Evolutionary conservation across 2,329 filamentous ascomycete species (phyloP), one percentile per base, ranked within the genome.

Genomic region (Pseudogymnoascus destructans): DNA sequence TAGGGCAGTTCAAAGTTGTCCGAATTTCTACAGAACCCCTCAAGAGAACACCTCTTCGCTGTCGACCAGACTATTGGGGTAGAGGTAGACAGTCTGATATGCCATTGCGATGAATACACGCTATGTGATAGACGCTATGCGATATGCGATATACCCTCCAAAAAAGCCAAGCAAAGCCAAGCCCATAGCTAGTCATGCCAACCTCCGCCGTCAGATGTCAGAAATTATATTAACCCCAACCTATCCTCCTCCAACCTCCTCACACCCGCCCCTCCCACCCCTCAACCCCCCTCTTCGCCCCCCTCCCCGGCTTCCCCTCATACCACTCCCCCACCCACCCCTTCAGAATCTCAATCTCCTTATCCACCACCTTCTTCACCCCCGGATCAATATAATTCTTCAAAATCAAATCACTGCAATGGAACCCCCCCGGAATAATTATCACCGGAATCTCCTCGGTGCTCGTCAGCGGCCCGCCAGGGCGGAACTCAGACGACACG

Each of bases 281-380:
- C 4, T 42, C 5, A 5, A 23, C 19, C 4, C 38, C 38, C 38
- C 38, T 42, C 38, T 42, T 42, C 38, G 38, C 38, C 5, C 17
- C 38, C 38, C 3, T 42, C 17, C 38, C 19, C 5, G 38, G 38
- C 49, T 54, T 54, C 19, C 30, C 23, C 6, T 15, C 17, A 58
- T 73, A 73, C 59, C 71, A 82, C 62, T 81, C 77, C 0, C 64
- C 69, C 3, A 80, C 75, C 79, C 79, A 82, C n/a, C 67, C 67
- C 61, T 73, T 74, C 52, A 83, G 73, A 67, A 79, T 74, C 11
- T 67, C 67, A 3, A 81, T 67, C 64, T 76, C 73, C 15, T 70
- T 70, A 63, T 80, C 72, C 36, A 79, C 75, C 1, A 82, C 73
- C 38, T 69, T 68, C 65, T 75, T 71, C 1, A 75, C 73, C 0